These are phyloP conservation scores for Blastomyces parvus DNA, from an alignment of 2,329 filamentous ascomycete genomes.

Conservation along the genomic window DNA sequence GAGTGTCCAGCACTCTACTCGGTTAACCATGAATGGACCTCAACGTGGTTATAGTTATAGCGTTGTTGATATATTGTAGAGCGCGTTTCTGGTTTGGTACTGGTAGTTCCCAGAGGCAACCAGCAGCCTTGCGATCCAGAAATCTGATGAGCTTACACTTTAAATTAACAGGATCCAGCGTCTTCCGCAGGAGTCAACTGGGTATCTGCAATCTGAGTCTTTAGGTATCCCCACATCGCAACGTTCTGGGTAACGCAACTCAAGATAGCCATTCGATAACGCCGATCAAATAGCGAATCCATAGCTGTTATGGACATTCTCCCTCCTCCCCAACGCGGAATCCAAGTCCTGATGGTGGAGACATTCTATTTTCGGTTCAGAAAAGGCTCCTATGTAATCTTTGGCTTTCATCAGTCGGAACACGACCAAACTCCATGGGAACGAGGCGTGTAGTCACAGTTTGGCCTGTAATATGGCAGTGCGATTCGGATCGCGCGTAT, in stretches of 20 bases:
- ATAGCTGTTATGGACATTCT: too few species aligned
- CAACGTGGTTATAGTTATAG: not conserved
- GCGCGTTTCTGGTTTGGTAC: not conserved
- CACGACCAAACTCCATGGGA: not conserved
- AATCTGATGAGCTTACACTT: too few species aligned
- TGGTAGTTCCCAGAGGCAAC: not conserved
- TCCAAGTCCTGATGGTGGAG: not conserved
- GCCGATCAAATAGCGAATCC: too few species aligned
- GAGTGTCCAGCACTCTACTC: not conserved
- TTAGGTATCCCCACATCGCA: not conserved
- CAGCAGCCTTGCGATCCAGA: not conserved
- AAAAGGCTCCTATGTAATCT: not conserved
- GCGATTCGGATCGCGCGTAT: too few species aligned
- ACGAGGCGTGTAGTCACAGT: not conserved
- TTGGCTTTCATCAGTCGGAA: not conserved
- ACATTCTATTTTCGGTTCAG: not conserved
- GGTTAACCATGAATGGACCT: not conserved
- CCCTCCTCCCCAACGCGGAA: too few species aligned
- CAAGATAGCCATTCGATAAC: not conserved
- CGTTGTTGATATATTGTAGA: not conserved
- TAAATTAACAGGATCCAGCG: too few species aligned
- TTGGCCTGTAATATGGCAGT: too few species aligned
- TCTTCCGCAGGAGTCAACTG: too few species aligned
- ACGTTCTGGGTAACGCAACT: not conserved
- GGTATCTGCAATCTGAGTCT: not conserved